Conservation (phyloP, 2,329 filamentous ascomycete genomes). For the Neofusicoccum kwambonambiense region DNA sequence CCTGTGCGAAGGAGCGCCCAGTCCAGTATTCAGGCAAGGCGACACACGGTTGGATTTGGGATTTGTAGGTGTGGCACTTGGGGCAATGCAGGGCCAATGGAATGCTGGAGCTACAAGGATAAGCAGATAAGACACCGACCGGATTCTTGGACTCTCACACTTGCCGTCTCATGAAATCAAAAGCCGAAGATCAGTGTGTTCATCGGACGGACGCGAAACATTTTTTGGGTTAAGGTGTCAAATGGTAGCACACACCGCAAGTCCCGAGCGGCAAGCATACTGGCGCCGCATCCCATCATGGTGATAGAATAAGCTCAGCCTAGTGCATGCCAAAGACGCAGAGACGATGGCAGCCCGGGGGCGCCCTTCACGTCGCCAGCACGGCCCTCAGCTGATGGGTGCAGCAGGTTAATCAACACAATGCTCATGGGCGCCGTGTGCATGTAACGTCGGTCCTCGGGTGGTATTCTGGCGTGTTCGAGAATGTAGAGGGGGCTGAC, state of each 20-base stretch:
- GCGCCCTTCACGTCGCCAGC: background rate
- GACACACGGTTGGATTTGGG: background rate
- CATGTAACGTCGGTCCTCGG: background rate
- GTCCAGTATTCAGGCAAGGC: slow-evolving; percentile 3
- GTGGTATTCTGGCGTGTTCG: background rate
- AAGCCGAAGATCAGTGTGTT: background rate
- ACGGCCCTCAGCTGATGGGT: background rate
- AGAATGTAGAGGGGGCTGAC: background rate
- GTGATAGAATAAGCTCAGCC: background rate
- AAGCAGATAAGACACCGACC: background rate
- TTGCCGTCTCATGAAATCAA: slow-evolving; percentile 4
- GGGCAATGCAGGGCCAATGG: background rate
- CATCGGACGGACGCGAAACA: background rate
- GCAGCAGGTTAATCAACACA: background rate
- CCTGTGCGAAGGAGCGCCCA: background rate
- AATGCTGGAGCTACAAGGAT: background rate
- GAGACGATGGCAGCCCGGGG: background rate
- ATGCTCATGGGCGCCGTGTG: background rate
- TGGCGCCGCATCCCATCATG: background rate
- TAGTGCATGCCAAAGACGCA: slow-evolving; percentile 1
- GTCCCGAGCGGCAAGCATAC: background rate
- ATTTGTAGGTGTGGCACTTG: background rate
- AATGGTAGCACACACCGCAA: background rate
- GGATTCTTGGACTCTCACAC: background rate
- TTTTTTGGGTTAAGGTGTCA: background rate